These are phyloP conservation scores for Akebia trifoliata DNA, from an alignment of 164 flowering plant species.

Conservation along the genomic window DNA sequence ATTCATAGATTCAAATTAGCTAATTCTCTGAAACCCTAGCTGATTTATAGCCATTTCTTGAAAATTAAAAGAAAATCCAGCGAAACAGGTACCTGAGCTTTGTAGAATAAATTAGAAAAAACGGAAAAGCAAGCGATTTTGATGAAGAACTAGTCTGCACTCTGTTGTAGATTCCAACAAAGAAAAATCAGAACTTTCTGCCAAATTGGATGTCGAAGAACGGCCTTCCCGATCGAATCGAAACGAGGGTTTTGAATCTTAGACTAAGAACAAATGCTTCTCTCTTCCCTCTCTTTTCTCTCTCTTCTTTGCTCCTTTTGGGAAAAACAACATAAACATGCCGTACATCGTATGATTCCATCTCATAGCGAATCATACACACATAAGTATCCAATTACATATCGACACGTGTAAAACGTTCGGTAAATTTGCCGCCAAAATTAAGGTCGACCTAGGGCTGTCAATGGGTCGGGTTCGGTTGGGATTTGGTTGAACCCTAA, in stretches of 20 bases:
- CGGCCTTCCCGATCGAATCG: neutral
- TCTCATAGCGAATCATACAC: no score
- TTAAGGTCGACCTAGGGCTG: no score
- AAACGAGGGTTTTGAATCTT: constrained; percentile 6
- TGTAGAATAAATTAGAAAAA: neutral
- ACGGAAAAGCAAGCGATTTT: neutral
- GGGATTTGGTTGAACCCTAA: no score
- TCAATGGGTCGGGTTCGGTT: no score
- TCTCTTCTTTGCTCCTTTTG: neutral
- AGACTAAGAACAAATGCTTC: neutral
- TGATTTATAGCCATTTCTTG: constrained; percentile 6
- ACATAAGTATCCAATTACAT: no score
- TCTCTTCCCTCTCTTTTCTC: constrained; percentile 2
- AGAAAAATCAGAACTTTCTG: neutral
- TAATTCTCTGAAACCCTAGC: constrained; percentile 17
- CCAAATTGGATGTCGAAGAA: neutral
- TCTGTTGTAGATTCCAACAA: no score
- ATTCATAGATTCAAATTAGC: constrained; percentile 10
- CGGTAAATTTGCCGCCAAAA: no score
- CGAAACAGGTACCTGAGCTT: constrained; percentile 1
- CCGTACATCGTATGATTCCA: no score
- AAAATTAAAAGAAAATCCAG: neutral
- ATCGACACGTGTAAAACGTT: no score
- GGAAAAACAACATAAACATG: no score
- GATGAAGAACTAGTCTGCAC: neutral